A percentile compares a stretch with the other conserved stretches of the same genome.
Evolutionary conservation across 805 yeast genomes (phyloP).

Genomic region (Candida pseudofarinosa): DNA sequence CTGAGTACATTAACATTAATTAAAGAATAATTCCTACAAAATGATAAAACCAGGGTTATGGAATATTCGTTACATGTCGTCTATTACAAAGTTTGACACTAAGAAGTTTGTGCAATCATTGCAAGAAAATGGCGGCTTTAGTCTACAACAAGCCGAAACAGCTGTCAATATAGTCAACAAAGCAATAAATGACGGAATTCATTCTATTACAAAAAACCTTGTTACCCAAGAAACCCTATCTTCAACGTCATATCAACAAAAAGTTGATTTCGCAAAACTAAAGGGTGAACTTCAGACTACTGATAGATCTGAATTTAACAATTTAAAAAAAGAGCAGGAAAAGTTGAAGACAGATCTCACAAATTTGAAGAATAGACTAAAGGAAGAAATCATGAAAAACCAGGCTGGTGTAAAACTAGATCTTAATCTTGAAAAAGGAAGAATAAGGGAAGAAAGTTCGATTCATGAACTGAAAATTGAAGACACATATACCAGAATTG

Average conservation of each 20-base stretch:
- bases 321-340: slow-evolving; percentile 83
- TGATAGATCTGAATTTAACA: slow-evolving; percentile 81
- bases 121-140: slow-evolving; percentile 64
- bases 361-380: slow-evolving; percentile 74
- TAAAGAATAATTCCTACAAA: no score
- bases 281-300: slow-evolving; percentile 87
- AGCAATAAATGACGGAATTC: slow-evolving; percentile 78
- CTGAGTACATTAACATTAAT: no score
- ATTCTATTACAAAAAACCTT: slow-evolving; percentile 66
- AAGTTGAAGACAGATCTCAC: slow-evolving; percentile 79
- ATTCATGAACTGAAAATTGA: slow-evolving; percentile 90
- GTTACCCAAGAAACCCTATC: slow-evolving; percentile 84
- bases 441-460: slow-evolving; percentile 91
- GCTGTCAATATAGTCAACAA: slow-evolving; percentile 69
- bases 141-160: slow-evolving; percentile 70
- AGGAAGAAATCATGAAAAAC: slow-evolving; percentile 87
- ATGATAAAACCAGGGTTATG: background rate
- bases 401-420: slow-evolving; percentile 89
- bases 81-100: slow-evolving; percentile 63
- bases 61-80: slow-evolving; percentile 13
- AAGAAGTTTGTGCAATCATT: slow-evolving; percentile 66
- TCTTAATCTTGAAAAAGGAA: slow-evolving; percentile 87
- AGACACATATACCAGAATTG: slow-evolving; percentile 92
- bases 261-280: slow-evolving; percentile 92
- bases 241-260: slow-evolving; percentile 87